phyloP scores from a whole-genome alignment of 1,284 basidiomycete genomes.

The Ustilago sp. region DNA sequence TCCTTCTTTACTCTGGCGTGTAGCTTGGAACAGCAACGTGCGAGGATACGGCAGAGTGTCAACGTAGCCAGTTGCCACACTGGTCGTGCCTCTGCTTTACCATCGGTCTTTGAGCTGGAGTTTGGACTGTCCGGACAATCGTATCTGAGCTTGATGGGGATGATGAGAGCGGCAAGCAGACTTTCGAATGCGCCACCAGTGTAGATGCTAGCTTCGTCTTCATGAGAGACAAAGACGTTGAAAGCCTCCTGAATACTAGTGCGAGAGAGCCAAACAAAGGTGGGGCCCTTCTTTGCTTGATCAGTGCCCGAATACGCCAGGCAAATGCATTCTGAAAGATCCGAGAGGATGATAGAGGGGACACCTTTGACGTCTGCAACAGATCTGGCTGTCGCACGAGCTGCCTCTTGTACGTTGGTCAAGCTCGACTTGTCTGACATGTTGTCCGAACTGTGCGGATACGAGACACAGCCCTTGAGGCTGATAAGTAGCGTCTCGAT shows the following conservation, averaged over 20 bases:
- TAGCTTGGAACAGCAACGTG: conserved; percentile 37
- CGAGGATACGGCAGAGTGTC: conserved; percentile 43
- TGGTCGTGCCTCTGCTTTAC: conserved; percentile 35
- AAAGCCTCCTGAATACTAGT: conserved; percentile 85
- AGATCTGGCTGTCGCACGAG: conserved; percentile 80
- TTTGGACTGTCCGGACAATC: conserved; percentile 78
- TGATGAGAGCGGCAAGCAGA: conserved; percentile 75
- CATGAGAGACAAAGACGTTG: conserved; percentile 72
- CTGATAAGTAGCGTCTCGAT: conserved; percentile 80
- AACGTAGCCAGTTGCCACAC: conserved; percentile 56
- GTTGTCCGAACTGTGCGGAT: conserved; percentile 84
- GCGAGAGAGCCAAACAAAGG: conserved; percentile 88
- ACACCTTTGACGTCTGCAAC: conserved; percentile 73
- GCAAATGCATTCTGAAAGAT: conserved; percentile 85
- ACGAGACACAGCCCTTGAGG: conserved; percentile 84
- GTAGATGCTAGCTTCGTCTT: conserved; percentile 77
- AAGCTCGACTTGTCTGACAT: conserved; percentile 85
- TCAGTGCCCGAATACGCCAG: conserved; percentile 76
- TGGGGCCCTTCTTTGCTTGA: conserved; percentile 74
- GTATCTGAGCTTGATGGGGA: conserved; percentile 93
- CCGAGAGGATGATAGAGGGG: conserved; percentile 80
- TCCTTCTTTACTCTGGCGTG: conserved; percentile 8
- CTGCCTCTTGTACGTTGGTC: conserved; percentile 81
- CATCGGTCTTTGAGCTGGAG: conserved; percentile 71
- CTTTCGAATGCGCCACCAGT: conserved; percentile 84